These are phyloP conservation scores for Marasmius oreades DNA, from an alignment of 1,284 basidiomycete genomes.

Conservation along the genomic window DNA sequence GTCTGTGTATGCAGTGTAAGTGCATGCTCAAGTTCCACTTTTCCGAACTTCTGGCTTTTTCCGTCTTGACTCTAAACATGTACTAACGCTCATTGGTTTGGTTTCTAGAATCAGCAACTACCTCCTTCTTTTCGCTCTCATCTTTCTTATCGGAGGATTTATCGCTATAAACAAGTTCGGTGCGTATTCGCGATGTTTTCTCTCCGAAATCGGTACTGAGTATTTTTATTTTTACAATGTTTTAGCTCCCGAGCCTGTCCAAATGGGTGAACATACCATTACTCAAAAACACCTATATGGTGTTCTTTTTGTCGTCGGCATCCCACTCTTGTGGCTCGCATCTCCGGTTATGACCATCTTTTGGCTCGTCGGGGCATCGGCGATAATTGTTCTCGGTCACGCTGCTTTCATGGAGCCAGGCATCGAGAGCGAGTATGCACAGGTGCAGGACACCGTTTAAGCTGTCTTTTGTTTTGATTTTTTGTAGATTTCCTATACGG, in stretches of 20 bases:
- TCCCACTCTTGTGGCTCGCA: conserved; percentile 67
- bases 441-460: conserved; percentile 66
- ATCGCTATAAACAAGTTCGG: conserved; percentile 87
- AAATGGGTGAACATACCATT: conserved; percentile 74
- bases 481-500: no score
- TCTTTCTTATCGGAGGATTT: conserved; percentile 92
- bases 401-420: conserved; percentile 85
- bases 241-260: conserved; percentile 71
- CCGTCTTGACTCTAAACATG: no score
- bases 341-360: conserved; percentile 73
- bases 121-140: conserved; percentile 78
- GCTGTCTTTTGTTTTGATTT: background rate
- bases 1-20: conserved; percentile 88
- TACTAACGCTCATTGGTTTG: background rate
- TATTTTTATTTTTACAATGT: background rate
- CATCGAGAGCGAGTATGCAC: conserved; percentile 84
- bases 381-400: conserved; percentile 75
- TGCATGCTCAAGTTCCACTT: conserved; percentile 15
- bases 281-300: conserved; percentile 86
- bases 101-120: conserved; percentile 66
- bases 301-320: conserved; percentile 73
- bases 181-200: conserved; percentile 36
- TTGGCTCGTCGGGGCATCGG: conserved; percentile 76
- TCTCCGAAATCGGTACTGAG: conserved; percentile 1
- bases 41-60: background rate